Evolutionary conservation across 2,329 filamentous ascomycete genomes (phyloP), one percentile per base, ranked within the genome.

Genomic region (Colletotrichum melonis): DNA sequence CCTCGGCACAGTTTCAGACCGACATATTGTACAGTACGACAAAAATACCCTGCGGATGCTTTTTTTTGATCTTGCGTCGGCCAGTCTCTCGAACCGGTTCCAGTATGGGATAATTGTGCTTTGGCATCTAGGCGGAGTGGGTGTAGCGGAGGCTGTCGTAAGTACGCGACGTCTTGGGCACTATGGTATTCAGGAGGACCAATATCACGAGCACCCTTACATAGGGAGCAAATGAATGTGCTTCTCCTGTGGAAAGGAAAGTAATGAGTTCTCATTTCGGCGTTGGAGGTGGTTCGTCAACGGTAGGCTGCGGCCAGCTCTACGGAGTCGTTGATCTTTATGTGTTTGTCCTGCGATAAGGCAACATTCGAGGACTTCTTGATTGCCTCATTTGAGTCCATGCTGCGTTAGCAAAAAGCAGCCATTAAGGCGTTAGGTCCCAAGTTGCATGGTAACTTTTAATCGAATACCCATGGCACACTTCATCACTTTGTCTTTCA

Each of bases 1-100:
- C n/a, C 28, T 59, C 11, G 49, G 55, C 35, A 11, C n/a, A 49
- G 32, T 58, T 54, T 69, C 59, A 59, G 69, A 69, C 66, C 58
- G 46, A 57, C 56, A 73, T 38, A 30, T 42, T 73, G 70, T 73
- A 73, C 55, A 73, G 70, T 73, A 73, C 70, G 70, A 65, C 67
- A 59, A 62, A 65, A 70, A 66, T 73, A 73, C 70, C 67, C 67
- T 52, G 70, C 70, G 70, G 64, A 46, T 60, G 60, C 60, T 55
- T 26, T 70, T 26, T 65, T 60, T 26, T 22, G n/a, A 57, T 38
- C 26, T 57, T 65, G 67, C 67, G 64, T 28, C n/a, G 9, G 55
- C 56, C 69, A 35, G 24, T 30, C 19, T n/a, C 60, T 57, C 19
- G 46, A 22, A 26, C 12, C 46, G 49, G 19, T 26, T n/a, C 30